Percentiles rank a stretch among this genome's conserved stretches.
Evolutionary conservation across 75 land plant genomes (phyloP).

Genomic region (Chamaecyparis obtusa): DNA sequence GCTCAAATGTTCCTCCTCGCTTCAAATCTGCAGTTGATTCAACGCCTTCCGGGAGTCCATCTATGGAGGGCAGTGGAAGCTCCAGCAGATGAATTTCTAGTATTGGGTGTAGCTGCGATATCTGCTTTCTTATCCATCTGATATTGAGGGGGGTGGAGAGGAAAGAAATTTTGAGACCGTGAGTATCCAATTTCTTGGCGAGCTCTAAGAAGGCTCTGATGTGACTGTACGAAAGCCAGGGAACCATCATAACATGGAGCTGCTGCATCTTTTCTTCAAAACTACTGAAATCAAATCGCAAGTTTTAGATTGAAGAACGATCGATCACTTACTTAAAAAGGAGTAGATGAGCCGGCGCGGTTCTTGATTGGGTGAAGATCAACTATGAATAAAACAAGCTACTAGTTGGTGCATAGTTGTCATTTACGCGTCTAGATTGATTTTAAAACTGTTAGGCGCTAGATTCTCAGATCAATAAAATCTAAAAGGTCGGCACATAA

Average conservation of each 20-base stretch:
- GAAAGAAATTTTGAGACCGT: not conserved
- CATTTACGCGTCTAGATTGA: too few relatives aligned
- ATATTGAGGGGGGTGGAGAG: not conserved
- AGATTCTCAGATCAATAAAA: too few relatives aligned
- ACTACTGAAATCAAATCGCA: too few relatives aligned
- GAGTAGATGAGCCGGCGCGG: too few relatives aligned
- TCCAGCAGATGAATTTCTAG: not conserved
- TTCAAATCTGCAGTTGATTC: not conserved
- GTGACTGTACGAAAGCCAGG: not conserved
- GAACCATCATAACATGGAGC: not conserved
- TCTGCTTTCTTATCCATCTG: not conserved
- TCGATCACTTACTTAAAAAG: too few relatives aligned
- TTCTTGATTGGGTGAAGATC: too few relatives aligned
- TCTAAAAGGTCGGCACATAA: too few relatives aligned
- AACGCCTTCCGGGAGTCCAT: not conserved
- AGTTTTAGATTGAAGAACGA: too few relatives aligned
- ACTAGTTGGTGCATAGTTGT: too few relatives aligned
- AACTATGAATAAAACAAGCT: too few relatives aligned
- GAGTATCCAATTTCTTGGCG: not conserved
- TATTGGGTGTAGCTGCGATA: not conserved
- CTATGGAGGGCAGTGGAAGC: not conserved
- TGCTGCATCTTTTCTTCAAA: not conserved
- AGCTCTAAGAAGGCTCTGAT: not conserved
- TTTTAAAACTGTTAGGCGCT: too few relatives aligned
- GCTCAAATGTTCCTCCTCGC: not conserved